phyloP scores from a whole-genome alignment of 352 stramenopile species.

The Halophytophthora batemanensis region DNA sequence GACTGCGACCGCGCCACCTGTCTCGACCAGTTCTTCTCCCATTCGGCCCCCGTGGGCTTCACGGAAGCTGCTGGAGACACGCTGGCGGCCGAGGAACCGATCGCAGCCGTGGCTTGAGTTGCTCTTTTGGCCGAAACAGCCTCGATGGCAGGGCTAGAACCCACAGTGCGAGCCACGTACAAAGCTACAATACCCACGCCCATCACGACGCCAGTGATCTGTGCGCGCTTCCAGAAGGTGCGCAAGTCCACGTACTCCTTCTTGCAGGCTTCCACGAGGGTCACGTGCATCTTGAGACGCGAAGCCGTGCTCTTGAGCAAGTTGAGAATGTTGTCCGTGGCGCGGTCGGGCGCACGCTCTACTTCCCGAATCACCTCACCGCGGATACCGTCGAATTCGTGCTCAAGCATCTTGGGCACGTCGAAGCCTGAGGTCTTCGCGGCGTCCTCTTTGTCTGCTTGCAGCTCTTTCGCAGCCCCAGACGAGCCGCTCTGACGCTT shows the following conservation, averaged over 20 bases:
- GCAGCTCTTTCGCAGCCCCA: constrained; percentile 8
- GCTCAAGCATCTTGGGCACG: constrained; percentile 77
- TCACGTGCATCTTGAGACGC: constrained; percentile 84
- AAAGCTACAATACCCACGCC: constrained; percentile 64
- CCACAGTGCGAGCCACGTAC: constrained; percentile 77
- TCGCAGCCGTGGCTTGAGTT: constrained; percentile 6
- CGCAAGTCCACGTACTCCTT: constrained; percentile 73
- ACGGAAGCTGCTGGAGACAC: constrained; percentile 2
- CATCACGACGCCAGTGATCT: constrained; percentile 55
- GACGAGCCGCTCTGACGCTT: constrained; percentile 25
- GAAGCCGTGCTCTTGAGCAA: constrained; percentile 76
- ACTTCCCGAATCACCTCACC: constrained; percentile 84
- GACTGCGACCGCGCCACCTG: constrained; percentile 70
- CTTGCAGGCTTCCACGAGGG: constrained; percentile 69
- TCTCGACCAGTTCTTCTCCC: constrained; percentile 79
- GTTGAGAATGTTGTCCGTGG: constrained; percentile 82
- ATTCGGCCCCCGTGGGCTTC: constrained; percentile 21
- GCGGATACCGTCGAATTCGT: constrained; percentile 84
- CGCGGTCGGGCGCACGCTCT: constrained; percentile 71
- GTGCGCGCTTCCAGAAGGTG: constrained; percentile 71
- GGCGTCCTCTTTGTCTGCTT: constrained; percentile 11
- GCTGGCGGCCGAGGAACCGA: constrained; percentile 2
- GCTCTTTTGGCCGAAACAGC: constrained; percentile 30
- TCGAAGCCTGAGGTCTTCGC: constrained; percentile 12
- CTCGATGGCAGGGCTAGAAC: constrained; percentile 21